These are phyloP conservation scores for Taxawa tesnikishii DNA, from an alignment of 2,329 filamentous ascomycete genomes.

Conservation along the genomic window DNA sequence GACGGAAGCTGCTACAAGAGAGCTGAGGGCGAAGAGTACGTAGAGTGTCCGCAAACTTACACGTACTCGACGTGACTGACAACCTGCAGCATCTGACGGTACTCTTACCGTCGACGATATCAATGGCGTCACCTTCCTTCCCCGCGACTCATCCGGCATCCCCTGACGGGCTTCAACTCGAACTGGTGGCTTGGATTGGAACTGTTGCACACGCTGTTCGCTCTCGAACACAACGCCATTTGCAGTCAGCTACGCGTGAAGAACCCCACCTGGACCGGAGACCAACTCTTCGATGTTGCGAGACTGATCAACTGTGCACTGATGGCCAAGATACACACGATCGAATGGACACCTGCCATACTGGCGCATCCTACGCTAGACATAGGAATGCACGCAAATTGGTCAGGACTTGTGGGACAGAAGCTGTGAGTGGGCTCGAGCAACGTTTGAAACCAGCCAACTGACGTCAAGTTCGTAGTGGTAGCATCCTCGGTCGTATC, in stretches of 20 bases:
- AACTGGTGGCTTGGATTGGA: slow-evolving; percentile 38
- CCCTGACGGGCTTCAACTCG: slow-evolving; percentile 29
- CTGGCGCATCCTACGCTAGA: slow-evolving; percentile 31
- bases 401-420: slow-evolving; percentile 34
- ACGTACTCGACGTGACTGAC: neutral
- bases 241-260: slow-evolving; percentile 24
- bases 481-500: slow-evolving; percentile 29
- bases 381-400: slow-evolving; percentile 33
- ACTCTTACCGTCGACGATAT: slow-evolving; percentile 25
- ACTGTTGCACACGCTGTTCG: slow-evolving; percentile 34
- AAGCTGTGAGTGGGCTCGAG: slow-evolving; percentile 6
- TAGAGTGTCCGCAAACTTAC: slow-evolving; percentile 7
- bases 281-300: slow-evolving; percentile 33
- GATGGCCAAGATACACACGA: slow-evolving; percentile 39
- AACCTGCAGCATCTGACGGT: slow-evolving; percentile 18
- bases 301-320: slow-evolving; percentile 33
- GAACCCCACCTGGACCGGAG: slow-evolving; percentile 26
- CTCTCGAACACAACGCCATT: slow-evolving; percentile 34
- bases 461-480: slow-evolving; percentile 14
- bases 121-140: slow-evolving; percentile 25
- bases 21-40: slow-evolving; percentile 20
- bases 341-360: slow-evolving; percentile 38
- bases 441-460: neutral
- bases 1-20: slow-evolving; percentile 22
- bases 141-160: slow-evolving; percentile 25